phyloP scores from a whole-genome alignment of 108 stramenopile species.

The Aureococcus anophagefferens region DNA sequence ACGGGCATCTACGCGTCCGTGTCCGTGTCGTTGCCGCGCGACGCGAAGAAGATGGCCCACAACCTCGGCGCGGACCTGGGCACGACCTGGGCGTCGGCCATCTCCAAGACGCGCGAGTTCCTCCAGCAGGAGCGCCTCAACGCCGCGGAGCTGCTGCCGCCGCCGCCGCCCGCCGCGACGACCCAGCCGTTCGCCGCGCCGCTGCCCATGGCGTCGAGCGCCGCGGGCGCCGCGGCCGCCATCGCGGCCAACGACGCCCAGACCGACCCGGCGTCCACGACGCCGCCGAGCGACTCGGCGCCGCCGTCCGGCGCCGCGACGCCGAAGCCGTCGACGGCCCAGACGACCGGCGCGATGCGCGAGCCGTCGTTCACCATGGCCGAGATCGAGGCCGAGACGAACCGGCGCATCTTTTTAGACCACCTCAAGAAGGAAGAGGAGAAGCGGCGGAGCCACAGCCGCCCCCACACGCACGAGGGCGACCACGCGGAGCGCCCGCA shows the following conservation, averaged over 20 bases:
- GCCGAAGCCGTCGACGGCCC: too few species aligned
- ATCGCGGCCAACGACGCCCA: too few species aligned
- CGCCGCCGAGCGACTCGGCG: background rate
- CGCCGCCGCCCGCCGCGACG: background rate
- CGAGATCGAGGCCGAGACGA: slow-evolving; percentile 41
- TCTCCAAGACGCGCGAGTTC: background rate
- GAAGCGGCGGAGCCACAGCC: too few species aligned
- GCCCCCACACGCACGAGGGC: background rate
- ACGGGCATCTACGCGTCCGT: slow-evolving; percentile 49
- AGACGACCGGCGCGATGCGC: background rate
- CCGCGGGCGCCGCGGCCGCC: background rate
- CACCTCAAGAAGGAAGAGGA: slow-evolving; percentile 15
- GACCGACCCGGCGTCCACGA: background rate
- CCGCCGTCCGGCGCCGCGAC: background rate
- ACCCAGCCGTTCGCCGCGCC: background rate
- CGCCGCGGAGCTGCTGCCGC: background rate
- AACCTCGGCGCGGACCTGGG: background rate
- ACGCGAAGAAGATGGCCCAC: background rate
- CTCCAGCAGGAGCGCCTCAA: background rate
- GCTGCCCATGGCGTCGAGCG: background rate
- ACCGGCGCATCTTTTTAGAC: slow-evolving; percentile 29
- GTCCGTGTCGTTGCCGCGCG: slow-evolving; percentile 36
- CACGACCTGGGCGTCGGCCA: background rate
- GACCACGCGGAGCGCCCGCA: background rate
- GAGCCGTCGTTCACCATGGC: background rate